Base-by-base conservation (phyloP, 768 basidiomycete genomes). In the Trametes sanguinea region DNA sequence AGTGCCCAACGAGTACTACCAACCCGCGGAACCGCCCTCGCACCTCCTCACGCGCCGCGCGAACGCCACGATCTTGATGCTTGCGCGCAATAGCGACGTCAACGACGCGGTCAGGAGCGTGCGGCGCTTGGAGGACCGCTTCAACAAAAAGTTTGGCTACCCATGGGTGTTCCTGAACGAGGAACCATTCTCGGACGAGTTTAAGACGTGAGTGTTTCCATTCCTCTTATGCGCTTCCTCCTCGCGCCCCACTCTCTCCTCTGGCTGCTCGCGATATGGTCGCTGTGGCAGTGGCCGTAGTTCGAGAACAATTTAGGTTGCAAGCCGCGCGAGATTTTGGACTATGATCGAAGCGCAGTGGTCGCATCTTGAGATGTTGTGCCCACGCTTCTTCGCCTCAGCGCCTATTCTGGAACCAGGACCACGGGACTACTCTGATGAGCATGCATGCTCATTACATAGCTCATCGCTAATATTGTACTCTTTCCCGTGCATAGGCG, bases 131-230 rank as follows among this genome's bases (percentile, higher is more conserved):
- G 96, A 98, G 76, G 89, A 92, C 70, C 79, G 89, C 43, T 97
- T 97, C 77, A 98, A 98, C 75, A 76, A 79, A 46, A 83, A 80
- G 62, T 90, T 84, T 67, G 80, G 82, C 22, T 96, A 97, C 69
- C 92, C 93, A 4, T 97, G 91, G 73, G 87, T 94, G 29, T 90
- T 97, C 75, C 77, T 98, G 62, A 96, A 96, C 71, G 94, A 97
- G 51, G 83, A 84, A 64, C 83, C 85, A 0, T 96, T 96, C 73
- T 78, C 82, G 13, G 85, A 88, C 1, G 82, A 84, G 16, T 95
- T 95, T 75, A 91, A 87, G 70, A 76, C 76, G 84, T 85, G 69
- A 66, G 81, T 47, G 10, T 35, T 51, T 8, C 51, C 35, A 37
- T 53, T 60, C 46, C 27, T 16, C n/a, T 29, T 35, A 2, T 40